Conservation (phyloP, 2,329 filamentous ascomycete species). For the Xylaria sp. region DNA sequence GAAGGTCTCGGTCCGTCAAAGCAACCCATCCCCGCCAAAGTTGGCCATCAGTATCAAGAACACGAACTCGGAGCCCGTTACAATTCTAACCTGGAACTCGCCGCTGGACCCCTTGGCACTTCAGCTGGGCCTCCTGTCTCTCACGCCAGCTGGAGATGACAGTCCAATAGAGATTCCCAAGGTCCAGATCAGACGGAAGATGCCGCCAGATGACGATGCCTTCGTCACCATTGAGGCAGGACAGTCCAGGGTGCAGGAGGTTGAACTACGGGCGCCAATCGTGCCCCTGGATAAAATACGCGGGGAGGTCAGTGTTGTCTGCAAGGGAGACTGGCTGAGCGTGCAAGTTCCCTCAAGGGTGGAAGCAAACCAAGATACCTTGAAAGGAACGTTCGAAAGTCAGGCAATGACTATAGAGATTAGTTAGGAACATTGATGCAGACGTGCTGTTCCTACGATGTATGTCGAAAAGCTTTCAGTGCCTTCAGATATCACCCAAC, state of each 20-base stretch:
- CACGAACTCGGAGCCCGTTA: slow-evolving; percentile 42
- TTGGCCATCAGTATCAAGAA: slow-evolving; percentile 46
- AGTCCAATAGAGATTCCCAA: slow-evolving; percentile 41
- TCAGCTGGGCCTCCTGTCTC: slow-evolving; percentile 45
- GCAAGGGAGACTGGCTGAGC: slow-evolving; percentile 44
- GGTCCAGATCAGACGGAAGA: slow-evolving; percentile 43
- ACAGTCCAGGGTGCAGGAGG: slow-evolving; percentile 38
- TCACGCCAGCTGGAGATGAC: slow-evolving; percentile 41
- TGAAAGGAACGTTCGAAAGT: slow-evolving; percentile 31
- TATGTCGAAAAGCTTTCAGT: too few species aligned
- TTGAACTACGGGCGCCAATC: slow-evolving; percentile 42
- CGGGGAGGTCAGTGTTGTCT: slow-evolving; percentile 38
- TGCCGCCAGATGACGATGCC: slow-evolving; percentile 44
- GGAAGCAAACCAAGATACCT: slow-evolving; percentile 26
- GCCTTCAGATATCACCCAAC: too few species aligned
- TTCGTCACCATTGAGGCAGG: slow-evolving; percentile 45
- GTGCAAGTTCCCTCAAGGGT: slow-evolving; percentile 34
- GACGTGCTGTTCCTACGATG: too few species aligned
- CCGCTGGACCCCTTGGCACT: slow-evolving; percentile 49
- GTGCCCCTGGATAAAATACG: slow-evolving; percentile 40
- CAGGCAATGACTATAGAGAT: slow-evolving; percentile 29
- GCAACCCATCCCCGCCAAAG: slow-evolving; percentile 34
- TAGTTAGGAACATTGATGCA: too few species aligned
- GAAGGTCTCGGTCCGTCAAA: slow-evolving; percentile 34
- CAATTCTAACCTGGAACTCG: slow-evolving; percentile 47